Percentiles rank a stretch among this genome's conserved stretches.
These are phyloP conservation scores for Capsicum chinense DNA, from an alignment of 257 asterid species.

Conservation along the genomic window DNA sequence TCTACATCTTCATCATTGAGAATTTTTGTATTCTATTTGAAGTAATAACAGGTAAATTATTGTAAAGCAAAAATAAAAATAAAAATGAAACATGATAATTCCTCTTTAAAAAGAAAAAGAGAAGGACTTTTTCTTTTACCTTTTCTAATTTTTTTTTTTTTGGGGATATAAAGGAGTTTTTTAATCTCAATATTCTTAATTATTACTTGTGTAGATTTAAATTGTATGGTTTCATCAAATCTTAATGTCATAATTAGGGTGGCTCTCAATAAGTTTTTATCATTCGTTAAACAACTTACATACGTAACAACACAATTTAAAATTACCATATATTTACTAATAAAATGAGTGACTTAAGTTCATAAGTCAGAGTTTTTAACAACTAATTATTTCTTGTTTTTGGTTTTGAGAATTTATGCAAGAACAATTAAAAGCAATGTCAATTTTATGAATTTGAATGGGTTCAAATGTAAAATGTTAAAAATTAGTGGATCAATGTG, in stretches of 20 bases:
- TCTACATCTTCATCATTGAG: constrained; percentile 9
- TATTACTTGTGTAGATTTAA: neutral
- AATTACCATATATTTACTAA: neutral
- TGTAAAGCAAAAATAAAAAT: no score
- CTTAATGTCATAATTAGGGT: no score
- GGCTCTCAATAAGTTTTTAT: neutral
- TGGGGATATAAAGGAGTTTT: neutral
- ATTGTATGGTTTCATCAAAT: neutral
- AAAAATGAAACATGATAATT: neutral
- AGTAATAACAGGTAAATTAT: constrained; percentile 11
- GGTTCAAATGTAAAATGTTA: neutral
- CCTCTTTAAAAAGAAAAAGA: neutral
- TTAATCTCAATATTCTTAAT: neutral
- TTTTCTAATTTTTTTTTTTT: neutral
- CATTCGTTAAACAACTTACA: neutral
- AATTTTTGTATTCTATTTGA: neutral
- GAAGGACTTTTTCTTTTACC: neutral
- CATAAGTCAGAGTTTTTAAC: neutral
- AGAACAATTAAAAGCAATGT: neutral
- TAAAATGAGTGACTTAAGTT: no score
- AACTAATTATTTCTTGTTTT: neutral
- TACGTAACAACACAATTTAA: neutral
- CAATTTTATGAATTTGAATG: neutral
- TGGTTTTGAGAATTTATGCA: neutral
- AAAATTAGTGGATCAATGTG: neutral